Percentiles rank a stretch among this genome's conserved stretches.
These are phyloP conservation scores for Anthostomella pinea DNA, from an alignment of 2,329 filamentous ascomycete genomes.

Conservation along the genomic window DNA sequence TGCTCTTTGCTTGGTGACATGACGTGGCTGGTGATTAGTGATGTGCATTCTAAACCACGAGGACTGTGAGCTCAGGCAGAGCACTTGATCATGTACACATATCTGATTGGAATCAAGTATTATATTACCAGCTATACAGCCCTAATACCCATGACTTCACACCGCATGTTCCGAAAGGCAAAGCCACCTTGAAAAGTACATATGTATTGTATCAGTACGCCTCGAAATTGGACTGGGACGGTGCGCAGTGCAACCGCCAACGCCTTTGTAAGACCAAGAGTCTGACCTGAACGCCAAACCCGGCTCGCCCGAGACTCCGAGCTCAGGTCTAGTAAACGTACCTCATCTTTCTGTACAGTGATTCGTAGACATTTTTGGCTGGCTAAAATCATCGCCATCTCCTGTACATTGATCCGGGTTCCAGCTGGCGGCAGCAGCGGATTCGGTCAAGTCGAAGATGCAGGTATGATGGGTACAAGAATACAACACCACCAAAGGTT, in stretches of 20 bases:
- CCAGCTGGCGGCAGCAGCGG: no score
- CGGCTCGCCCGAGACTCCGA: constrained; percentile 8
- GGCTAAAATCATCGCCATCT: no score
- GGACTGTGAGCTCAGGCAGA: no score
- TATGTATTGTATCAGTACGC: constrained; percentile 11
- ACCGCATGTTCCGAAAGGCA: constrained; percentile 15
- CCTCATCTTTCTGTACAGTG: no score
- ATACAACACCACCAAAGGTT: no score
- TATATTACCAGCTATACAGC: constrained; percentile 21
- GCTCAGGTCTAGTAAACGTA: constrained; percentile 2
- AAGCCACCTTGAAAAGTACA: constrained; percentile 10
- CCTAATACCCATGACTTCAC: constrained; percentile 10
- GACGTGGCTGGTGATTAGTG: no score
- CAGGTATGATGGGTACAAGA: no score
- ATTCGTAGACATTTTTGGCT: no score
- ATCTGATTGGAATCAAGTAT: constrained; percentile 9
- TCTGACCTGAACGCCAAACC: constrained; percentile 15
- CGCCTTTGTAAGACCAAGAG: constrained; percentile 12
- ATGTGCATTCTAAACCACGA: no score
- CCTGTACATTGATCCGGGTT: constrained; percentile 2
- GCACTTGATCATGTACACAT: no score
- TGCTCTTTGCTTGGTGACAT: no score
- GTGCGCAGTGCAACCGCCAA: constrained; percentile 14
- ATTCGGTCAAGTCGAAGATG: no score
- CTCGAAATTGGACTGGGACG: constrained; percentile 14